Percentiles rank a stretch among this genome's conserved stretches.
These are phyloP conservation scores for Gamsiella multidivaricata DNA, from an alignment of 192 early-diverging fungal species.

Conservation along the genomic window DNA sequence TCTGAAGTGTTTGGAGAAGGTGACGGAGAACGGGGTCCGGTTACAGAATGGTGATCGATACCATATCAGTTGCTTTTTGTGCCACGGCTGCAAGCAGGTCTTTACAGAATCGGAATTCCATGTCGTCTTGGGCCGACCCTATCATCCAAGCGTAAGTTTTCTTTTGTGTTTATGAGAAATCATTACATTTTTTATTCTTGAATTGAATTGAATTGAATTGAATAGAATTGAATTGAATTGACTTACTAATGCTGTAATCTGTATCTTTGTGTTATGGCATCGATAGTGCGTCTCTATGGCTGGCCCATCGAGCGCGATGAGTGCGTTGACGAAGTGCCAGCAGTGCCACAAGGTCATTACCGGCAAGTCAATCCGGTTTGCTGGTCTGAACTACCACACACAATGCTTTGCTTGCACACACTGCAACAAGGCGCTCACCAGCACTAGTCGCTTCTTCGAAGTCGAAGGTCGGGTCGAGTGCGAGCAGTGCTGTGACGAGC, in stretches of 20 bases:
- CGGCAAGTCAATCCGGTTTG: slow-evolving; percentile 53
- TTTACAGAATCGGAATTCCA: slow-evolving; percentile 61
- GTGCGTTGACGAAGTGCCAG: slow-evolving; percentile 45
- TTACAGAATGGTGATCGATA: slow-evolving; percentile 54
- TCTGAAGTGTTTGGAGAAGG: slow-evolving; percentile 53
- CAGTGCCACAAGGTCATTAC: slow-evolving; percentile 45
- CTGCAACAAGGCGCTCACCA: slow-evolving; percentile 41
- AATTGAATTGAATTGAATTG: too few species aligned
- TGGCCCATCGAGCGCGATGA: slow-evolving; percentile 11
- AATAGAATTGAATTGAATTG: too few species aligned
- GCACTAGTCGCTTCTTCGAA: slow-evolving; percentile 55
- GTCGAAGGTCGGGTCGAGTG: slow-evolving; percentile 58
- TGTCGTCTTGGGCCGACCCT: slow-evolving; percentile 50
- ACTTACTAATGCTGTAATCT: too few species aligned
- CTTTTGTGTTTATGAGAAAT: neutral
- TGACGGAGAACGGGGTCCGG: slow-evolving; percentile 53
- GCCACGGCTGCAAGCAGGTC: slow-evolving; percentile 54
- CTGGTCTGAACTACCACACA: slow-evolving; percentile 48
- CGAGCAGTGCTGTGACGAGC: slow-evolving; percentile 50
- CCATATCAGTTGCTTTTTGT: slow-evolving; percentile 58
- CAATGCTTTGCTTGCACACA: slow-evolving; percentile 56
- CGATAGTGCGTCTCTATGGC: slow-evolving; percentile 45
- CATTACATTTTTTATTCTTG: too few species aligned
- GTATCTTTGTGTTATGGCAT: neutral
- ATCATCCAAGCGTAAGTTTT: slow-evolving; percentile 55